Evolutionary conservation across 768 basidiomycete species (phyloP).

Genomic region (Scleroderma citrinum): DNA sequence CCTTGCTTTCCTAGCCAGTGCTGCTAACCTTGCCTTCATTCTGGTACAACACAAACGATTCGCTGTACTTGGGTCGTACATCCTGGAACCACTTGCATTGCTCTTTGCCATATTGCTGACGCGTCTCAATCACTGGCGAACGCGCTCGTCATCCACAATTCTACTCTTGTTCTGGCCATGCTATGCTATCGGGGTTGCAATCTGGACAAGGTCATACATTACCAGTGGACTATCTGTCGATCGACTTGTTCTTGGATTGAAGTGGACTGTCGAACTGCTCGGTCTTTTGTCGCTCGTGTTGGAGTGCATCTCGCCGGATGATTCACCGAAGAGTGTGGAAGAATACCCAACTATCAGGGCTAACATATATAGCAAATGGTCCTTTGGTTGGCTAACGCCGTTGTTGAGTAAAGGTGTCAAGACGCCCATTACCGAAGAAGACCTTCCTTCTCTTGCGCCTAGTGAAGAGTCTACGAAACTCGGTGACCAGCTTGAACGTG

Average conservation of each 20-base stretch:
- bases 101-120: slow-evolving; percentile 46
- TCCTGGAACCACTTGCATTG: slow-evolving; percentile 54
- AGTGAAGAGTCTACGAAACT: slow-evolving; percentile 67
- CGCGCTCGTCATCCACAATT: slow-evolving; percentile 62
- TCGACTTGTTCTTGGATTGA: slow-evolving; percentile 37
- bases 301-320: slow-evolving; percentile 67
- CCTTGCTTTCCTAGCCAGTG: slow-evolving; percentile 43
- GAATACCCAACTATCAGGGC: slow-evolving; percentile 74
- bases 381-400: slow-evolving; percentile 82
- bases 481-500: slow-evolving; percentile 50
- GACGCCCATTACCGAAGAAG: slow-evolving; percentile 74
- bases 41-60: slow-evolving; percentile 27
- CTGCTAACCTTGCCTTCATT: slow-evolving; percentile 37
- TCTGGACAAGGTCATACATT: slow-evolving; percentile 61
- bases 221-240: slow-evolving; percentile 25
- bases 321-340: slow-evolving; percentile 33
- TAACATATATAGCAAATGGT: slow-evolving; percentile 78
- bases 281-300: slow-evolving; percentile 53
- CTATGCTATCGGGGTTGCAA: slow-evolving; percentile 42
- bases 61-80: slow-evolving; percentile 44
- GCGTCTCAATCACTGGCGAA: slow-evolving; percentile 63
- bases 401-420: slow-evolving; percentile 65
- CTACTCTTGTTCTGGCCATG: slow-evolving; percentile 81
- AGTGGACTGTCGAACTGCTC: slow-evolving; percentile 36
- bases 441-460: slow-evolving; percentile 69